Conservation (phyloP, 768 basidiomycete species). For the Nidularia pulvinata region DNA sequence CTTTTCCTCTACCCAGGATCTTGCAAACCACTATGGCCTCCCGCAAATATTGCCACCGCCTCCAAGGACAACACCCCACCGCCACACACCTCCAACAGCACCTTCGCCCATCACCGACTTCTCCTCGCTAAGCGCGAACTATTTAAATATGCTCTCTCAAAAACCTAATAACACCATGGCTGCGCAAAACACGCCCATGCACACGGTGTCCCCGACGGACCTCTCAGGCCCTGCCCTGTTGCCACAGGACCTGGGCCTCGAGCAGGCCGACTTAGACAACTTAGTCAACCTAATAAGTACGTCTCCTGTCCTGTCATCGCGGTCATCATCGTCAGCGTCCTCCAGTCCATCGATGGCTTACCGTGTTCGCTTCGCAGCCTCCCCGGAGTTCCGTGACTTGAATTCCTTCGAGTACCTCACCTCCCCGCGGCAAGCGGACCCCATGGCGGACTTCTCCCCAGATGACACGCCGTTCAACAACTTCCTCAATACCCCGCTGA, state of each 20-base stretch:
- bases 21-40: constrained; percentile 80
- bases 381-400: constrained; percentile 12
- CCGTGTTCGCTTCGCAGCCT: constrained; percentile 6
- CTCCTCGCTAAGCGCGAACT: constrained; percentile 53
- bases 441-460: constrained; percentile 19
- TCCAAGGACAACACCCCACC: constrained; percentile 57
- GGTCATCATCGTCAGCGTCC: not conserved
- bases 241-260: constrained; percentile 17
- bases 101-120: constrained; percentile 39
- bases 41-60: constrained; percentile 70
- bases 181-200: constrained; percentile 18
- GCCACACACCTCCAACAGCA: constrained; percentile 25
- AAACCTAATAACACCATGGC: constrained; percentile 29
- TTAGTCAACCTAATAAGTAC: constrained; percentile 15
- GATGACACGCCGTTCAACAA: constrained; percentile 32
- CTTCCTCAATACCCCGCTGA: constrained; percentile 35
- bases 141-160: constrained; percentile 68
- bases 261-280: constrained; percentile 10
- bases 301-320: constrained; percentile 3
- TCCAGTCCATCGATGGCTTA: constrained; percentile 15
- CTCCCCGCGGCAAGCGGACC: constrained; percentile 13
- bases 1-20: constrained; percentile 64
- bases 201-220: constrained; percentile 17
- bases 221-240: constrained; percentile 5
- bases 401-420: constrained; percentile 23